Conservation (phyloP, 768 basidiomycete genomes). For the Pisolithus tinctorius region DNA sequence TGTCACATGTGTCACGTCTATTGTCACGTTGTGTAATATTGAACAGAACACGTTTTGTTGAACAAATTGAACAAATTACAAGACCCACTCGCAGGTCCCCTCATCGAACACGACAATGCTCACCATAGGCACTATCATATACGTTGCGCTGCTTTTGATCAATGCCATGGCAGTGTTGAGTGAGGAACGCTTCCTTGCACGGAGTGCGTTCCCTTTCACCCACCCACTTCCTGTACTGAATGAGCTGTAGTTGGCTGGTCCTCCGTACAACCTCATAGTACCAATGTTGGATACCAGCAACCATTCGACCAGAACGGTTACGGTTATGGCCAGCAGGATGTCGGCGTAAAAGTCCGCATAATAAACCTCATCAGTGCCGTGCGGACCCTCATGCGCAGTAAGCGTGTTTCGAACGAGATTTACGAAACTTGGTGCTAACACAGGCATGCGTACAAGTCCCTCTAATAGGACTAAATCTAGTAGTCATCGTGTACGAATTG, state of each 20-base stretch:
- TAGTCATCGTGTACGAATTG: conserved; percentile 84
- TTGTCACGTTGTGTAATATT: conserved; percentile 1
- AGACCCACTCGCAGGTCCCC: background rate
- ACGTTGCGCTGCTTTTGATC: conserved; percentile 80
- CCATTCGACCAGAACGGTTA: conserved; percentile 62
- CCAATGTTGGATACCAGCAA: conserved; percentile 54
- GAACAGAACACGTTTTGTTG: conserved; percentile 13
- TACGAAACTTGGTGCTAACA: conserved; percentile 5
- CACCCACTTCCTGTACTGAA: conserved; percentile 10
- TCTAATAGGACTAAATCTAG: conserved; percentile 78
- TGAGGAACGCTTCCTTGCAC: conserved; percentile 92
- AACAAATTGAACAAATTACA: conserved; percentile 6
- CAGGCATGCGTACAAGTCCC: conserved; percentile 58
- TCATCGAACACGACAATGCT: conserved; percentile 36
- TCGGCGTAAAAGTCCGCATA: conserved; percentile 75
- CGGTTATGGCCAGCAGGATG: conserved; percentile 47
- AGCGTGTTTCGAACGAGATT: conserved; percentile 32
- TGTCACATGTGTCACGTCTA: conserved; percentile 9
- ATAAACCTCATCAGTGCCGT: conserved; percentile 94
- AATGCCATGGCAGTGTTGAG: conserved; percentile 94
- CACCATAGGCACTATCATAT: conserved; percentile 67
- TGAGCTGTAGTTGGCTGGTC: conserved; percentile 78
- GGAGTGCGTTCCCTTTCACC: conserved; percentile 51
- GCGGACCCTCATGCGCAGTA: conserved; percentile 94
- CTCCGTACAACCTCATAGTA: conserved; percentile 52